Evolutionary conservation across 345 rosid species (phyloP), one percentile per base, ranked within the genome.

Genomic region (Lepidium africanum): DNA sequence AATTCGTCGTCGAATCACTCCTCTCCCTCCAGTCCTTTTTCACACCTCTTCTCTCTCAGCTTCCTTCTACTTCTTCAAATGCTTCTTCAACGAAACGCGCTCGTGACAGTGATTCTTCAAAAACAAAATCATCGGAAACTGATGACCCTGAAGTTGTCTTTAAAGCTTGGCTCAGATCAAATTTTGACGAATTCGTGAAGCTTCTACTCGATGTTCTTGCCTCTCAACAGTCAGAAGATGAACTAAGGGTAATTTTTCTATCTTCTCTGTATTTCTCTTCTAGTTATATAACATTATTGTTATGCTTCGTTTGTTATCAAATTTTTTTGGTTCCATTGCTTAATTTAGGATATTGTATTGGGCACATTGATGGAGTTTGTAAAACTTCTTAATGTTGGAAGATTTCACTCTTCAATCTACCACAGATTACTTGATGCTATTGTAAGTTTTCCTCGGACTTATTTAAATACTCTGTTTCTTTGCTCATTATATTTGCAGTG

Each of bases 21-120:
- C 96, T 94, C 79, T 85, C 95, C 13, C 89, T 94, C 50, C 99
- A 91, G 54, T 84, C 99, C 23, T 94, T 94, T 78, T 94, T 89
- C 85, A 77, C 87, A 3, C 86, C 97, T 14, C 78, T 94, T 15
- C 88, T 87, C 66, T 85, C 92, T 13, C 84, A 81, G 66, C 95
- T 89, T 10, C 96, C 97, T 15, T 55, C 88, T 0, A 79, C 86
- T 41, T 73, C 86, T 10, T 30, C 70, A 3, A 5, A 25, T 30
- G 32, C 73, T 62, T 40, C 78, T 10, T 69, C 78, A 21, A 52
- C 81, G 2, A 65, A 62, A 27, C 74, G 73, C 42, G 52, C 65
- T 50, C 75, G 32, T 10, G 43, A 51, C n/a, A 77, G 41, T 6
- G 80, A 57, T 39, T 32, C 72, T 8, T n/a, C 76, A 6, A 59